phyloP scores from a whole-genome alignment of 2,329 filamentous ascomycete genomes.

The Annulohypoxylon truncatum region DNA sequence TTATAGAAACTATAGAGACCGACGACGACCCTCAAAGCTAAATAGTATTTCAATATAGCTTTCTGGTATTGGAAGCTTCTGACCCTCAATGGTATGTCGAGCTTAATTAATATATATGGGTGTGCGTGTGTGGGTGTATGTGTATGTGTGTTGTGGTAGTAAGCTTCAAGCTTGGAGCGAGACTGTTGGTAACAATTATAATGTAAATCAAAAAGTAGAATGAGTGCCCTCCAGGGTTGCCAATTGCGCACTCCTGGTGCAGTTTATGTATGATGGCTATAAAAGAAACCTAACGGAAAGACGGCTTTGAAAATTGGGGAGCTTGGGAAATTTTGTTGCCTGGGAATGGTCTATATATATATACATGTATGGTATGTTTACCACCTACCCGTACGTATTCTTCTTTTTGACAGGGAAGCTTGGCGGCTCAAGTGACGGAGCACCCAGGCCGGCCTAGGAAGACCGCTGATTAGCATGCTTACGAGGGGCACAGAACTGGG shows the following conservation, averaged over 20 bases:
- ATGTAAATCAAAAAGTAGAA: conserved; percentile 30
- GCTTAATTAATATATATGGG: conserved; percentile 14
- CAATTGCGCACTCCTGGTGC: conserved; percentile 45
- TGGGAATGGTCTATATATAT: conserved; percentile 17
- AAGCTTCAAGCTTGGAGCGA: conserved; percentile 38
- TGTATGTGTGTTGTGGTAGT: conserved; percentile 10
- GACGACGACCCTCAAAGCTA: not conserved
- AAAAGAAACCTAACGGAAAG: conserved; percentile 18
- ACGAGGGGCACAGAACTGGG: conserved; percentile 27
- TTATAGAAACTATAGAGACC: not conserved
- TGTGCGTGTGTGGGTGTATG: no score
- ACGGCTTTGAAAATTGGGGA: not conserved
- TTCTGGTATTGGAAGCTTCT: not conserved
- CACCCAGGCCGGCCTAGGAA: conserved; percentile 32
- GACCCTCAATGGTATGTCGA: conserved; percentile 1
- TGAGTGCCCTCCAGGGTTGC: conserved; percentile 46
- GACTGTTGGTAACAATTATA: conserved; percentile 14
- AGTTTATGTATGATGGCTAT: conserved; percentile 30
- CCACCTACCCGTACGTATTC: conserved; percentile 1
- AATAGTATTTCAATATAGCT: not conserved
- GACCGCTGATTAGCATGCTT: conserved; percentile 37
- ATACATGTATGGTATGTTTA: not conserved
- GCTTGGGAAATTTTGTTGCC: conserved; percentile 23
- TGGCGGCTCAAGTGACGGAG: conserved; percentile 37
- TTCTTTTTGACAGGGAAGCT: conserved; percentile 24